Evolutionary conservation across 345 rosid species (phyloP).

Genomic region (Stellera chamaejasme): DNA sequence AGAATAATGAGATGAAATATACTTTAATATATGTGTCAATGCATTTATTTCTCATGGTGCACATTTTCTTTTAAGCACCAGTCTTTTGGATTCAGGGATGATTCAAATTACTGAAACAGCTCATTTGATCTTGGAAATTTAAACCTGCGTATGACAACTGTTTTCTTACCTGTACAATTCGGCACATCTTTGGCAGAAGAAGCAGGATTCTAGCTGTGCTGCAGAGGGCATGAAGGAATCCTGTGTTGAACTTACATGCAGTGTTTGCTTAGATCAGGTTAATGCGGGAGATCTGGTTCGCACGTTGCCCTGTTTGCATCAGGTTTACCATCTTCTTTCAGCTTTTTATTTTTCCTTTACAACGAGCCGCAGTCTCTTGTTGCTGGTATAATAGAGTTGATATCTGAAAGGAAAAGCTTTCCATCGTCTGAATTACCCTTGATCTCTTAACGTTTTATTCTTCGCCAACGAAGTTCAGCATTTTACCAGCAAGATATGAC

Average conservation of each 20-base stretch:
- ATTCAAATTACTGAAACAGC: too few relatives aligned
- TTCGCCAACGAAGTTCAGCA: too few relatives aligned
- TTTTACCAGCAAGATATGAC: too few relatives aligned
- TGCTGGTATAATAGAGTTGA: background rate
- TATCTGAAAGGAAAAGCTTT: too few relatives aligned
- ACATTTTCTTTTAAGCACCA: too few relatives aligned
- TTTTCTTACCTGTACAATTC: background rate
- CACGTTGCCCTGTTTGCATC: slow-evolving; percentile 72
- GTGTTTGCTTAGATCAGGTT: slow-evolving; percentile 83
- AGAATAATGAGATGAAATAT: too few relatives aligned
- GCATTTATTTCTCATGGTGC: too few relatives aligned
- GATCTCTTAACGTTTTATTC: too few relatives aligned
- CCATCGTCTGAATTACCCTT: too few relatives aligned
- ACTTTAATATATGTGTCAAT: too few relatives aligned
- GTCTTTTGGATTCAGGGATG: too few relatives aligned
- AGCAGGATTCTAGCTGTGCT: slow-evolving; percentile 30
- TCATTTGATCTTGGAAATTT: too few relatives aligned
- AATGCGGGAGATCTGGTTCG: slow-evolving; percentile 53
- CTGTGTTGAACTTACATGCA: slow-evolving; percentile 68
- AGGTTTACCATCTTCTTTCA: slow-evolving; percentile 27
- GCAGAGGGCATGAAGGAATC: slow-evolving; percentile 31
- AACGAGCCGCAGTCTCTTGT: background rate
- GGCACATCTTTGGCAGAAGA: slow-evolving; percentile 28
- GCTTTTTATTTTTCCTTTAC: background rate
- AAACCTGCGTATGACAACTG: background rate